These are phyloP conservation scores for Aspergillus texensis DNA, from an alignment of 2,329 filamentous ascomycete genomes.

Conservation along the genomic window DNA sequence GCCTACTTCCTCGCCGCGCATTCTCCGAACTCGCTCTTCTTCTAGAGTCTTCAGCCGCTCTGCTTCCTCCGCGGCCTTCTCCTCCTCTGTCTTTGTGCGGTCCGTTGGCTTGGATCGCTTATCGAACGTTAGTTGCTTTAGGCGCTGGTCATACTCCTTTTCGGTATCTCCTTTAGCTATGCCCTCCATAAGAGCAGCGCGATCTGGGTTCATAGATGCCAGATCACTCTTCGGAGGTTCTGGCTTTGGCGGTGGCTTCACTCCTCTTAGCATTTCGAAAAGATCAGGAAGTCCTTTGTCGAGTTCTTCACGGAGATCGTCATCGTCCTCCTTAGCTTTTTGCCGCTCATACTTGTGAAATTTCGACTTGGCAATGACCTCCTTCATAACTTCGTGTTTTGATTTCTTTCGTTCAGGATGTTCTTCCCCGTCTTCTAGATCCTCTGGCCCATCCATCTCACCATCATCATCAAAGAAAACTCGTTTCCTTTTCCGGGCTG, in stretches of 20 bases:
- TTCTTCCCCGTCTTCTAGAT: slow-evolving; percentile 55
- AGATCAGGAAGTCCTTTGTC: slow-evolving; percentile 82
- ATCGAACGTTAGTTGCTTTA: slow-evolving; percentile 82
- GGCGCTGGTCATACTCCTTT: slow-evolving; percentile 81
- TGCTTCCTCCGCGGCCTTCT: slow-evolving; percentile 77
- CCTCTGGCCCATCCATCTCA: slow-evolving; percentile 43
- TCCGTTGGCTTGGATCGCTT: slow-evolving; percentile 82
- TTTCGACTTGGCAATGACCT: slow-evolving; percentile 97
- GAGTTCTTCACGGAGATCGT: slow-evolving; percentile 79
- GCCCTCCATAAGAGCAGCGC: slow-evolving; percentile 62
- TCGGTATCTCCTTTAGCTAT: slow-evolving; percentile 70
- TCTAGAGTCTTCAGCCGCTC: slow-evolving; percentile 78
- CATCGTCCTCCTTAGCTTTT: slow-evolving; percentile 87
- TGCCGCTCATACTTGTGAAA: slow-evolving; percentile 93
- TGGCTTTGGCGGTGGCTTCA: slow-evolving; percentile 57
- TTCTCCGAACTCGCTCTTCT: slow-evolving; percentile 77
- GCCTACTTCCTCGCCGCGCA: slow-evolving; percentile 77
- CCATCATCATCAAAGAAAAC: slow-evolving; percentile 47
- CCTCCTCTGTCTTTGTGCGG: slow-evolving; percentile 88
- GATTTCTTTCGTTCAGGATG: slow-evolving; percentile 85
- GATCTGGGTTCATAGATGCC: slow-evolving; percentile 63
- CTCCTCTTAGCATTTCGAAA: slow-evolving; percentile 67
- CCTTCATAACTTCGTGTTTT: slow-evolving; percentile 97
- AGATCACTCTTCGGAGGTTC: slow-evolving; percentile 49
- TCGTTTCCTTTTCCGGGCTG: slow-evolving; percentile 53